A percentile compares a stretch with the other conserved stretches of the same genome.
These are phyloP conservation scores for Fusarium sp. DNA, from an alignment of 2,329 filamentous ascomycete species.

Conservation along the genomic window DNA sequence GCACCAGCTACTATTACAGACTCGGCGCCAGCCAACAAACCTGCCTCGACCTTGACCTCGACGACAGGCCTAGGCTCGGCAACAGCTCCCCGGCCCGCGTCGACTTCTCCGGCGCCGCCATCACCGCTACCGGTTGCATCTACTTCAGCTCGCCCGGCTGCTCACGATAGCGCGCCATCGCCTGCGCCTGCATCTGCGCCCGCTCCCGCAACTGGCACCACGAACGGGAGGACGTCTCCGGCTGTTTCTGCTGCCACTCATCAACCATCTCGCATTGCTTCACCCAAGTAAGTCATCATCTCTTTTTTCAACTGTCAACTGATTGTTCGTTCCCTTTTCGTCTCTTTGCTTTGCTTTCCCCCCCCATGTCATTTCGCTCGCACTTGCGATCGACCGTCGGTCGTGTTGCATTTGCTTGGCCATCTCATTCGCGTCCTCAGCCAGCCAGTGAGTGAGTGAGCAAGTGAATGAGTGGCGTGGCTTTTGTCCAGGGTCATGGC, in stretches of 20 bases:
- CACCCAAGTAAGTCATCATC: conserved; percentile 26
- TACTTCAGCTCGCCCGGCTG: conserved; percentile 19
- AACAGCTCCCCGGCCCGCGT: conserved; percentile 12
- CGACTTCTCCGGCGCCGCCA: conserved; percentile 15
- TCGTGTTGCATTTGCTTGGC: conserved; percentile 11
- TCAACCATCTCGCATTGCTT: conserved; percentile 3
- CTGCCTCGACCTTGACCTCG: not conserved
- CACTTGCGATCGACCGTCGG: not conserved
- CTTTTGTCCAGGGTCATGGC: conserved; percentile 35
- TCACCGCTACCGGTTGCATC: conserved; percentile 26
- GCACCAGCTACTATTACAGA: conserved; percentile 4
- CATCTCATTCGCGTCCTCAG: conserved; percentile 28
- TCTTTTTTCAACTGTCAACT: not conserved
- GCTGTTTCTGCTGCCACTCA: not conserved
- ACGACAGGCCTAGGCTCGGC: conserved; percentile 4
- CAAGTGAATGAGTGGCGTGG: conserved; percentile 38
- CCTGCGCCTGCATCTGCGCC: conserved; percentile 15
- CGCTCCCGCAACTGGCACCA: conserved; percentile 9
- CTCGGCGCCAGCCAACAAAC: conserved; percentile 11
- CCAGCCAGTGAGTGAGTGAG: conserved; percentile 34
- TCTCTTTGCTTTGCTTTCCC: not conserved
- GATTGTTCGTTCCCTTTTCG: not conserved
- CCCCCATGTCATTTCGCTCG: not conserved
- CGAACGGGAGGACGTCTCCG: conserved; percentile 21
- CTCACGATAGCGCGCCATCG: conserved; percentile 32